Conservation (phyloP, 805 yeast species). For the Huiozyma naganishii region DNA sequence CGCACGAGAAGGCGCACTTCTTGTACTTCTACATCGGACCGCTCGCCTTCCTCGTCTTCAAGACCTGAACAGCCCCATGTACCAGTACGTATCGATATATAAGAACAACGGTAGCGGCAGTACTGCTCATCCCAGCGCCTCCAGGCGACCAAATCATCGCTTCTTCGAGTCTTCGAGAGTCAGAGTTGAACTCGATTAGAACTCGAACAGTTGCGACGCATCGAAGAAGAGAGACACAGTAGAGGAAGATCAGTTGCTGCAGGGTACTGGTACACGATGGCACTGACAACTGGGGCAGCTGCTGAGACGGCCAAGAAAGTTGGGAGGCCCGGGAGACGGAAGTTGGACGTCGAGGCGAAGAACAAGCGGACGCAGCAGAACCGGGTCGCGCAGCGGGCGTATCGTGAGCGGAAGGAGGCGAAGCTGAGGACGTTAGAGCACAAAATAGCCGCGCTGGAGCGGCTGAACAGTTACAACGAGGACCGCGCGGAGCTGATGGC, state of each 20-base stretch:
- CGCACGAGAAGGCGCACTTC: constrained; percentile 68
- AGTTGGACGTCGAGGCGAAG: constrained; percentile 66
- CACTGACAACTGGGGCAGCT: background rate
- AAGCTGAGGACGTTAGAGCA: constrained; percentile 79
- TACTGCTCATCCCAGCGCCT: too few species aligned
- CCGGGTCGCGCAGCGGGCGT: constrained; percentile 97
- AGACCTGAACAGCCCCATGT: constrained; percentile 39
- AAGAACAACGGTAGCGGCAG: too few species aligned
- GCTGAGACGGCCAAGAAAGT: constrained; percentile 13
- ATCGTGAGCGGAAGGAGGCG: constrained; percentile 84
- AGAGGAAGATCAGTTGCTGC: too few species aligned
- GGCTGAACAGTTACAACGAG: constrained; percentile 34
- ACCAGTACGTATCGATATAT: background rate
- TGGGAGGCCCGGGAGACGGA: constrained; percentile 72
- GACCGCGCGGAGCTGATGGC: background rate
- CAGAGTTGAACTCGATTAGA: too few species aligned
- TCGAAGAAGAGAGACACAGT: too few species aligned
- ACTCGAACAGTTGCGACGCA: too few species aligned
- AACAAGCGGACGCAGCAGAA: constrained; percentile 92
- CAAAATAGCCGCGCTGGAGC: constrained; percentile 62
- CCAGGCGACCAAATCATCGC: too few species aligned
- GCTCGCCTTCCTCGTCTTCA: constrained; percentile 57
- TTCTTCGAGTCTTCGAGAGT: too few species aligned
- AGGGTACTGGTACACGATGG: background rate
- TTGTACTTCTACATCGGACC: constrained; percentile 62